Percentiles rank a stretch among this genome's conserved stretches.
phyloP scores from a whole-genome alignment of 495 filamentous ascomycete genomes.

The Usnea hakonensis region DNA sequence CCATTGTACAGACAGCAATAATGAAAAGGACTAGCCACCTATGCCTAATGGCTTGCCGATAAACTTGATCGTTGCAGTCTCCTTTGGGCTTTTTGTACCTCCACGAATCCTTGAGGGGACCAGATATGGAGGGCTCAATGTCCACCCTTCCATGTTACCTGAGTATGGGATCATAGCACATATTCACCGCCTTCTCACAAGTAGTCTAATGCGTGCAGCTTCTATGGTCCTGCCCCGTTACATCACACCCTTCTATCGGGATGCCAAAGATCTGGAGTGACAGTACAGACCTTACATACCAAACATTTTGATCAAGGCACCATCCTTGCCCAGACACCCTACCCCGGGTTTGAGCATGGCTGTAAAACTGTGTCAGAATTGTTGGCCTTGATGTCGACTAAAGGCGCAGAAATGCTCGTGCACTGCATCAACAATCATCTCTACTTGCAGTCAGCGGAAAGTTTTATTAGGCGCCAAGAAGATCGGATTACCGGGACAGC shows the following conservation, averaged over 20 bases:
- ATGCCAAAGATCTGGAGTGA: constrained; percentile 55
- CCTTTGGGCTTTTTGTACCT: constrained; percentile 87
- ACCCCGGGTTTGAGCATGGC: constrained; percentile 43
- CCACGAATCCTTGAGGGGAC: constrained; percentile 58
- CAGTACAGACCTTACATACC: constrained; percentile 75
- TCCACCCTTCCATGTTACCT: constrained; percentile 91
- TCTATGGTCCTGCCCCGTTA: constrained; percentile 69
- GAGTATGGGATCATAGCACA: constrained; percentile 44
- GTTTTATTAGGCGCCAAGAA: neutral
- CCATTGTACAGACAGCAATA: neutral
- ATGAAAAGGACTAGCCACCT: constrained; percentile 45
- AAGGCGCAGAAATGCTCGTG: constrained; percentile 56
- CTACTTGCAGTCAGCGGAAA: constrained; percentile 41
- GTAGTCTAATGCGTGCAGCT: constrained; percentile 35
- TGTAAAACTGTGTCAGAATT: constrained; percentile 39
- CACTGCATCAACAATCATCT: constrained; percentile 47
- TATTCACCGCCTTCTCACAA: neutral
- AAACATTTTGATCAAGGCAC: constrained; percentile 67
- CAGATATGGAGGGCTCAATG: constrained; percentile 80
- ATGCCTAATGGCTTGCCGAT: constrained; percentile 42
- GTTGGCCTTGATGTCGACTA: constrained; percentile 32
- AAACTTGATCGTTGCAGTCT: constrained; percentile 90
- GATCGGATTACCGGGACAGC: constrained; percentile 17
- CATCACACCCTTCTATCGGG: constrained; percentile 65
- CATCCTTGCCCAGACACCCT: constrained; percentile 60